Evolutionary conservation across 2,329 filamentous ascomycete species (phyloP).

Genomic region (Rasamsonia emersonii): DNA sequence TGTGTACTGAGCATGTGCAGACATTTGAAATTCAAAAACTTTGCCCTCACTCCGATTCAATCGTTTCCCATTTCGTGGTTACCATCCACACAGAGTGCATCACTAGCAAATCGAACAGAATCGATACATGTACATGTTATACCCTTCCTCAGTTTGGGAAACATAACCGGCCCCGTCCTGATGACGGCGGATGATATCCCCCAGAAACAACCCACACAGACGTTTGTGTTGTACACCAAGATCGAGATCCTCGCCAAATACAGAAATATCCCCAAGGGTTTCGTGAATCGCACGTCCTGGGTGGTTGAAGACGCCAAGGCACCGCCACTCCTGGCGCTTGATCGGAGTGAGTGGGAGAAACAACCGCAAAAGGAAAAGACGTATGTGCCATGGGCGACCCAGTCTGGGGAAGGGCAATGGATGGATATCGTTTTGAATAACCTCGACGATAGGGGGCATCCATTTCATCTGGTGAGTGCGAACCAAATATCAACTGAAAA

Average conservation of each 20-base stretch:
- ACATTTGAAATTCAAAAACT: not conserved
- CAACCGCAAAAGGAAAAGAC: too few species aligned
- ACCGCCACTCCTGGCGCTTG: constrained; percentile 1
- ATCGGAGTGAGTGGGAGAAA: constrained; percentile 1
- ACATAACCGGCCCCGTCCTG: not conserved
- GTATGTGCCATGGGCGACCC: too few species aligned
- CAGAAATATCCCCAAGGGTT: not conserved
- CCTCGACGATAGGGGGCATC: too few species aligned
- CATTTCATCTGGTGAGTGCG: too few species aligned
- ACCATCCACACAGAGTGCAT: not conserved
- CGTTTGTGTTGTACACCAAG: not conserved
- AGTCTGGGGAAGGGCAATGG: too few species aligned
- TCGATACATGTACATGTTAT: not conserved
- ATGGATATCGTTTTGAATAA: too few species aligned
- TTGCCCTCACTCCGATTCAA: constrained; percentile 1
- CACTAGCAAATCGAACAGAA: not conserved
- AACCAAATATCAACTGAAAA: too few species aligned
- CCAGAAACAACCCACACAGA: not conserved
- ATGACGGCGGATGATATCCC: not conserved
- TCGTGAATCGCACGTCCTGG: constrained; percentile 1
- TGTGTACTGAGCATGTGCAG: too few species aligned
- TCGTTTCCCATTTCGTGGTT: constrained; percentile 1
- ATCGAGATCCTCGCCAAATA: not conserved
- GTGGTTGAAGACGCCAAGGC: not conserved
- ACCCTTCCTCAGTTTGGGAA: not conserved